phyloP scores from a whole-genome alignment of 768 basidiomycete species.

The Cystobasidium ongulense region DNA sequence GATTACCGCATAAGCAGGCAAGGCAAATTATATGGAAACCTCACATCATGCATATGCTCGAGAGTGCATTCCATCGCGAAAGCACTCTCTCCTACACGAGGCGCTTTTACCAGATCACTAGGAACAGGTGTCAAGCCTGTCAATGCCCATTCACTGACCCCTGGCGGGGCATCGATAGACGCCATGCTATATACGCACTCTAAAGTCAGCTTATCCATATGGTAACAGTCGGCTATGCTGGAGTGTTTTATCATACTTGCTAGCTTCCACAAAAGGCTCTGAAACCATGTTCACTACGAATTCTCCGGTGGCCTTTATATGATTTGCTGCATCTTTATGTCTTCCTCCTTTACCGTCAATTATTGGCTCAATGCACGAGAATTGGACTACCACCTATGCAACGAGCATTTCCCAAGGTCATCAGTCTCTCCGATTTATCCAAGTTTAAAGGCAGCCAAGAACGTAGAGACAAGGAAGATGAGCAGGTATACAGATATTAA shows the following conservation, averaged over 20 bases:
- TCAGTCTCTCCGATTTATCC: no score
- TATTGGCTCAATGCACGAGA: background rate
- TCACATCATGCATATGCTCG: background rate
- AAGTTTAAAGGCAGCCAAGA: no score
- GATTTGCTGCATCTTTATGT: slow-evolving; percentile 55
- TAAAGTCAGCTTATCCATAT: background rate
- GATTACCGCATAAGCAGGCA: no score
- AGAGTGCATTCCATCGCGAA: slow-evolving; percentile 46
- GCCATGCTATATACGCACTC: slow-evolving; percentile 38
- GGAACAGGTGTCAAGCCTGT: slow-evolving; percentile 36
- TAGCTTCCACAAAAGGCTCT: slow-evolving; percentile 52
- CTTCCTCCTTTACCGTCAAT: slow-evolving; percentile 16
- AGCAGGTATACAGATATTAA: slow-evolving; percentile 41
- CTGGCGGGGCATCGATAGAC: slow-evolving; percentile 44
- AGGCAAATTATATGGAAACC: no score
- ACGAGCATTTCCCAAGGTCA: no score
- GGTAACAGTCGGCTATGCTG: background rate
- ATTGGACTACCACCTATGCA: slow-evolving; percentile 29
- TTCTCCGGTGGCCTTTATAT: slow-evolving; percentile 58
- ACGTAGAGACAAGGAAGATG: background rate
- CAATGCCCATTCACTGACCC: slow-evolving; percentile 46
- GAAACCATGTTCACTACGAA: slow-evolving; percentile 68
- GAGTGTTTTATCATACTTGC: slow-evolving; percentile 39
- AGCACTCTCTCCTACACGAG: slow-evolving; percentile 46
- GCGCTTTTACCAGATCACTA: slow-evolving; percentile 43